Evolutionary conservation across 768 basidiomycete genomes (phyloP), one percentile per base, ranked within the genome.

Genomic region (Tephrocybe rancida): DNA sequence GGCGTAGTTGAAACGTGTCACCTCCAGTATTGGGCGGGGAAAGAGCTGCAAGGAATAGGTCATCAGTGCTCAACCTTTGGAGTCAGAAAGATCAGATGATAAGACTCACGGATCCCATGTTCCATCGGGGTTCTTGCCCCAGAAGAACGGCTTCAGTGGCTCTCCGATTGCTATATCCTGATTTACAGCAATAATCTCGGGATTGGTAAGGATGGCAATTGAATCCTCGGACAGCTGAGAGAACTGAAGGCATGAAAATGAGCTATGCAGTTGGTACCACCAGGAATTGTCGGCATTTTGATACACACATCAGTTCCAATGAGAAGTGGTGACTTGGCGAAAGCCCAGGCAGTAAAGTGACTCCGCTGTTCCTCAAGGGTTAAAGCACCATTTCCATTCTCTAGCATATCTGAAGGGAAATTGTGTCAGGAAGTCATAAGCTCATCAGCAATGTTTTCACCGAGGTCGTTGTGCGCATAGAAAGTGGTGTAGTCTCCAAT

Each of bases 21-120:
- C 67, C 80, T 82, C 80, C 81, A 83, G 65, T 78, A 84, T 48
- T 82, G 77, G 16, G 82, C 80, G 1, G 82, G 80, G 62, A 76
- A 76, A 2, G 74, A 74, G 25, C 62, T 66, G 50, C 73, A 71
- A 51, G 67, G 71, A 34, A 67, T 68, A 60, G 65, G 74, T 57
- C 73, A 62, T n/a, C n/a, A n/a, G n/a, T 73, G 65, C n/a, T 71
- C 75, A 49, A 22, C 34, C 39, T 6, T 8, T 21, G n/a, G n/a
- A 30, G 29, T 30, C 5, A 30, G 29, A 6, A 24, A 14, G 26
- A 7, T 48, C 32, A 49, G 32, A 26, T 16, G 25, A 5, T 30
- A 13, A 5, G 34, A 54, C 67, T 62, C 48, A 67, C 63, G 59
- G 50, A 54, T 55, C 54, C 61, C 64, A 65, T 34, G 67, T 68